These are phyloP conservation scores for Heracleum sosnowskyi DNA, from an alignment of 129 eudicot species.

Conservation along the genomic window DNA sequence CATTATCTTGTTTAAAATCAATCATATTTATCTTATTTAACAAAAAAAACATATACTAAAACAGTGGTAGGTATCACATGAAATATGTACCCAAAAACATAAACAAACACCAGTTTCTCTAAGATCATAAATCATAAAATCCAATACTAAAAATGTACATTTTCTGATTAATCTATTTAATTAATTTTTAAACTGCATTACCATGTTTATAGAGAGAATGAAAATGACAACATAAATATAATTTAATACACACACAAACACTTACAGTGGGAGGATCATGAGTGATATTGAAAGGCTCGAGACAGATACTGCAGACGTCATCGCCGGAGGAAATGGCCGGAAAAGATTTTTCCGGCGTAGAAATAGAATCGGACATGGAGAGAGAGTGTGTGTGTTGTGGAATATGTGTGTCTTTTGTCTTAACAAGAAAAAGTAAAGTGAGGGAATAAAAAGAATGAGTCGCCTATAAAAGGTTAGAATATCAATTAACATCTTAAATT, in stretches of 20 bases:
- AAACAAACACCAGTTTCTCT: background rate
- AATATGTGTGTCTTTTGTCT: no score
- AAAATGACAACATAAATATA: background rate
- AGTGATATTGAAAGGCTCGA: conserved; percentile 46
- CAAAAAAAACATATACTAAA: no score
- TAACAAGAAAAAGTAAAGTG: background rate
- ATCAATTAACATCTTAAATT: background rate
- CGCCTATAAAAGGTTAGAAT: background rate
- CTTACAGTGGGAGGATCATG: conserved; percentile 59
- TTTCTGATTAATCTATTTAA: background rate
- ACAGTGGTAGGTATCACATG: no score
- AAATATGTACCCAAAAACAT: background rate
- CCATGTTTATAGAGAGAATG: background rate
- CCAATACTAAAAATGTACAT: background rate
- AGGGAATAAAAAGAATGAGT: background rate
- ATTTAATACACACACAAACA: background rate
- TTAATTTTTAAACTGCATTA: background rate
- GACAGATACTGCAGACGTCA: conserved; percentile 85
- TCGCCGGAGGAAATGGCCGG: conserved; percentile 29
- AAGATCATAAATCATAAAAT: background rate
- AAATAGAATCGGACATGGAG: conserved; percentile 20
- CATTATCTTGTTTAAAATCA: no score
- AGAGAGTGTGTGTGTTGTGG: no score
- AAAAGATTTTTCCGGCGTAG: background rate
- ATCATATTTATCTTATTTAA: no score